Evolutionary conservation across 2,329 filamentous ascomycete genomes (phyloP), one percentile per base, ranked within the genome.

Genomic region (Aurifilum marmelostoma): DNA sequence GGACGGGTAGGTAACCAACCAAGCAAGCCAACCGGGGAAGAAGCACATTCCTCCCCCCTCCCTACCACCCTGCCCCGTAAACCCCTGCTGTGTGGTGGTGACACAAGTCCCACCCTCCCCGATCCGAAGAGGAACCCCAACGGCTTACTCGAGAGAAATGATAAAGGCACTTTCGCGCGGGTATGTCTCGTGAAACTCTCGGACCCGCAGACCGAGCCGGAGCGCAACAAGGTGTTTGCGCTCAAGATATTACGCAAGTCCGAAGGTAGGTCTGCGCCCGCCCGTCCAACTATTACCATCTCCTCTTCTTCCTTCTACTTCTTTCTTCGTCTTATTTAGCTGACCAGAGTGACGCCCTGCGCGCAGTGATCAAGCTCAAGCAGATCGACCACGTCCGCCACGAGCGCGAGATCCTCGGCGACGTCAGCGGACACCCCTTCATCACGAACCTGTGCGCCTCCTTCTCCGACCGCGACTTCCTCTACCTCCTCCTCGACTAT

Each of bases 301-400:
- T n/a, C n/a, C n/a, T n/a, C n/a, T n/a, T 12, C 37, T 2, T 12
- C 12, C 7, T 12, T 43, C 41, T 43, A 1, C 16, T 7, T 43
- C 41, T 43, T 43, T 18, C n/a, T 16, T 27, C 24, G 2, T 39
- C 6, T 34, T n/a, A n/a, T n/a, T n/a, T 47, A 8, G 27, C 67
- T 71, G 24, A 71, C 50, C 34, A 47, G 43, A 12, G 39, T 27
- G 24, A 16, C 59, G 11, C 37, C n/a, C n/a, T 11, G 9, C 50
- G 37, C 63, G 62, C 75, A 87, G 90, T 96, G 59, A 91, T 96
- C 78, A 90, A 90, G 72, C 86, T 95, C 69, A 95, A 95, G 83
- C 92, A 96, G 77, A 90, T 95, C 73, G 92, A 95, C 80, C 92
- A 96, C 79, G 92, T 95, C 67, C 90, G 91, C 71, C 92, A 94